phyloP scores from a whole-genome alignment of 2,329 filamentous ascomycete species.

The Aspergillus luchuensis region DNA sequence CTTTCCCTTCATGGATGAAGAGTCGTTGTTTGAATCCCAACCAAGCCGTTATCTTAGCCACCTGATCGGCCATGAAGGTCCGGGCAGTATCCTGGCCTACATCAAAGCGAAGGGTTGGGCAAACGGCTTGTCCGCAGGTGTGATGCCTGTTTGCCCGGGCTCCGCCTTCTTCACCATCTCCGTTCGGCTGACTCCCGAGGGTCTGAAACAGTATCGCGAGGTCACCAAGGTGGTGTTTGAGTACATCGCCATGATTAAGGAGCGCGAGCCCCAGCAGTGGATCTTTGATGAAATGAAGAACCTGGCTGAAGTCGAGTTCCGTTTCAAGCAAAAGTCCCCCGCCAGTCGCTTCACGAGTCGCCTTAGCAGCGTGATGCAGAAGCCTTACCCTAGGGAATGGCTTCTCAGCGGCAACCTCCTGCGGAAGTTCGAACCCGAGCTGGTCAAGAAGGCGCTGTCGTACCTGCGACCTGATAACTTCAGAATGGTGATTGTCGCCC shows the following conservation, averaged over 20 bases:
- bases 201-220: constrained; percentile 77
- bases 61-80: constrained; percentile 87
- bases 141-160: constrained; percentile 75
- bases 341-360: constrained; percentile 87
- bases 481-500: constrained; percentile 77
- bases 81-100: constrained; percentile 86
- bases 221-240: constrained; percentile 84
- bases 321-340: constrained; percentile 88
- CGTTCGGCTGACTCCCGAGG: constrained; percentile 80
- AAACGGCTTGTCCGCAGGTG: constrained; percentile 77
- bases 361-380: constrained; percentile 87
- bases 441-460: constrained; percentile 72
- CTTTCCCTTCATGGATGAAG: constrained; percentile 85
- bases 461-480: constrained; percentile 87
- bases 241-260: constrained; percentile 83
- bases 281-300: constrained; percentile 90
- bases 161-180: constrained; percentile 78
- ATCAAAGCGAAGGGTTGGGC: constrained; percentile 90
- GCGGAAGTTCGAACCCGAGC: constrained; percentile 75
- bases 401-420: constrained; percentile 80
- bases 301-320: constrained; percentile 90
- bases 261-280: constrained; percentile 83
- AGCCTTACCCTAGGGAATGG: constrained; percentile 81
- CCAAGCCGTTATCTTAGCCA: constrained; percentile 86
- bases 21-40: constrained; percentile 74